A percentile compares a stretch with the other conserved stretches of the same genome.
Conservation (phyloP, 257 asterid species). For the Catharanthus roseus region DNA sequence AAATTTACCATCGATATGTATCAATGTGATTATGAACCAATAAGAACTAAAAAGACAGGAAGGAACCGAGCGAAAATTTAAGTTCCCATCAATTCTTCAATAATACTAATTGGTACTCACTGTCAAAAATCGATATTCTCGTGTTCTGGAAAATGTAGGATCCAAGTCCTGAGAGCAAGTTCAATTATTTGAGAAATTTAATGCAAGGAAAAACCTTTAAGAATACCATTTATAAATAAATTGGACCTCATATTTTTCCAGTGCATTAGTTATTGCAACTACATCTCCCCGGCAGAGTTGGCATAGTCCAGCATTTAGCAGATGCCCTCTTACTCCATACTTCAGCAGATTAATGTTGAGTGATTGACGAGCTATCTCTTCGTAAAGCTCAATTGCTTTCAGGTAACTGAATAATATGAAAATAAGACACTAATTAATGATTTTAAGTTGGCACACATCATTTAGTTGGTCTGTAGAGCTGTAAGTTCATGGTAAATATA, state of each 20-base stretch:
- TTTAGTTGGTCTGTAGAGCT: not conserved
- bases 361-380: conserved; percentile 61
- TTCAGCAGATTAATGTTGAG: conserved; percentile 55
- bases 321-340: conserved; percentile 75
- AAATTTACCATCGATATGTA: too few species aligned
- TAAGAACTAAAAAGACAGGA: not conserved
- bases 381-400: conserved; percentile 56
- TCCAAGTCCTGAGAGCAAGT: conserved; percentile 33
- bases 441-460: not conserved
- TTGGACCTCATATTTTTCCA: conserved; percentile 40
- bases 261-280: conserved; percentile 53
- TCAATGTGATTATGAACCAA: too few species aligned
- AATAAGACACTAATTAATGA: not conserved
- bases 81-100: not conserved
- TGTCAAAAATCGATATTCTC: conserved; percentile 33
- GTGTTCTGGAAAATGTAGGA: conserved; percentile 42
- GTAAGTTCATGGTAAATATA: not conserved
- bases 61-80: not conserved
- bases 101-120: conserved; percentile 20
- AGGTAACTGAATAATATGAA: conserved; percentile 41
- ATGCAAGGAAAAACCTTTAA: not conserved
- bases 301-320: conserved; percentile 69
- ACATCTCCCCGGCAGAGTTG: conserved; percentile 60
- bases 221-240: not conserved
- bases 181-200: conserved; percentile 10